Base-by-base conservation (phyloP, 805 yeast genomes). In the Yarrowia porcina region DNA sequence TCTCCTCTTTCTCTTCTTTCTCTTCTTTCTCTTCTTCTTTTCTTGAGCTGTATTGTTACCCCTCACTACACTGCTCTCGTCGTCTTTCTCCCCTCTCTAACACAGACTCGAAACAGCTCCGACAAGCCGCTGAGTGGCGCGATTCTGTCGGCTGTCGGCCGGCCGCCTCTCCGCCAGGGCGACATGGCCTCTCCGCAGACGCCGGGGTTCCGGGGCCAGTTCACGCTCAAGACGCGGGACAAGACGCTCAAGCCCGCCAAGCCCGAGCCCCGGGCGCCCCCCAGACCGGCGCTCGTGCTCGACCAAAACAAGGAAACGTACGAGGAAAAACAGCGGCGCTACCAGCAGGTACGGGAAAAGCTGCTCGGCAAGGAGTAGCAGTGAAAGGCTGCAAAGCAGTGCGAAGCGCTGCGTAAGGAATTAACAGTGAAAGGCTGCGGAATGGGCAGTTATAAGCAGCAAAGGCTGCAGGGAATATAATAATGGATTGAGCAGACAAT, bases 161-260 rank as follows among this genome's bases (percentile, higher is more conserved):
- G 17, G 17, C 21, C 7, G 12, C 17, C 15, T n/a, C 38, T 9
- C 39, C 17, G 39, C 8, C 59, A 35, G 44, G 44, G 59, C 18
- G 59, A 21, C 30, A 23, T 23, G 57, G 33, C 32, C 20, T 20
- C 13, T 7, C 41, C 12, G 21, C 32, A 23, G 57, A 33, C 27
- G 23, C 52, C 57, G 28, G 59, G 44, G 44, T 52, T 52, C 23
- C 59, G 59, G 32, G 33, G 25, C n/a, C 59, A 33, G 59, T 52
- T 52, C 38, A 52, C 59, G 59, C 44, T 52, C 21, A 52, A 52
- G 18, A 52, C 59, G 1, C 59, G 59, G 4, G 59, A 52, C 44
- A 52, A 52, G 57, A n/a, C 41, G 30, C 57, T 49, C 57, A 49
- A 49, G 33, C n/a, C 10, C 21, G 17, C 42, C 21, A 11, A 21